Percentiles rank a stretch among this genome's conserved stretches.
Conservation (phyloP, 352 stramenopile genomes). For the Elongisporangium anandrum region DNA sequence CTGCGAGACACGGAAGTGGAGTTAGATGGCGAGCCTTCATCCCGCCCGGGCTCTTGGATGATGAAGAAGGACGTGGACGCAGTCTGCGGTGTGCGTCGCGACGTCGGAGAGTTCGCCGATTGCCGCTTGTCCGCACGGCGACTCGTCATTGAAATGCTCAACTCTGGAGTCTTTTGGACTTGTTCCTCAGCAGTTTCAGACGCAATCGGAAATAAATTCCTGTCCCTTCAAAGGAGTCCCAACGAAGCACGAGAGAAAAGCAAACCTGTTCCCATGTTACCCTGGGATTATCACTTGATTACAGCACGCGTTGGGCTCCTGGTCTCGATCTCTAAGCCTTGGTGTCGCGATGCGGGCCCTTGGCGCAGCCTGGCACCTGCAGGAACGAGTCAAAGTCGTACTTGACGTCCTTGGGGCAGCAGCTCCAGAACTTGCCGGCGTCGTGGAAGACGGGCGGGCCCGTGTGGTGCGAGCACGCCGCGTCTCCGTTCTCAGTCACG, state of each 20-base stretch:
- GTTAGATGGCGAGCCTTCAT: constrained; percentile 1
- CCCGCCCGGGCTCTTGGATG: constrained; percentile 39
- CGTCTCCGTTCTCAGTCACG: constrained; percentile 79
- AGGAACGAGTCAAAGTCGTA: constrained; percentile 95
- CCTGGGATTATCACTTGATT: neutral
- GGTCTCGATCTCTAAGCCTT: constrained; percentile 29
- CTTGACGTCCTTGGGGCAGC: constrained; percentile 90
- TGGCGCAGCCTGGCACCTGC: constrained; percentile 82
- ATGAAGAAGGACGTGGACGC: constrained; percentile 56
- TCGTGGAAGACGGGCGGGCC: constrained; percentile 92
- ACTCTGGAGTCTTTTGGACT: neutral
- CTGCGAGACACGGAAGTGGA: neutral
- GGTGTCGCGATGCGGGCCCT: constrained; percentile 75
- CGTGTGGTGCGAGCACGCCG: constrained; percentile 82
- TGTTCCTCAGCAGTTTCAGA: neutral
- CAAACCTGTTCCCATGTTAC: neutral
- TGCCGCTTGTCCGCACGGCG: neutral
- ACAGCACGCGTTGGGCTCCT: neutral
- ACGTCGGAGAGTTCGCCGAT: neutral
- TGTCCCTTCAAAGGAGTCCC: neutral
- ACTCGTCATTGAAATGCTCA: neutral
- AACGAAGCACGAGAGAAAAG: neutral
- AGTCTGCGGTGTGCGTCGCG: neutral
- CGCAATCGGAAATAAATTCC: neutral
- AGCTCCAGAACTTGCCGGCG: constrained; percentile 92